A percentile compares a stretch with the other conserved stretches of the same genome.
Conservation (phyloP, 192 early-diverging fungal species). For the Backusella parvicylindrica region DNA sequence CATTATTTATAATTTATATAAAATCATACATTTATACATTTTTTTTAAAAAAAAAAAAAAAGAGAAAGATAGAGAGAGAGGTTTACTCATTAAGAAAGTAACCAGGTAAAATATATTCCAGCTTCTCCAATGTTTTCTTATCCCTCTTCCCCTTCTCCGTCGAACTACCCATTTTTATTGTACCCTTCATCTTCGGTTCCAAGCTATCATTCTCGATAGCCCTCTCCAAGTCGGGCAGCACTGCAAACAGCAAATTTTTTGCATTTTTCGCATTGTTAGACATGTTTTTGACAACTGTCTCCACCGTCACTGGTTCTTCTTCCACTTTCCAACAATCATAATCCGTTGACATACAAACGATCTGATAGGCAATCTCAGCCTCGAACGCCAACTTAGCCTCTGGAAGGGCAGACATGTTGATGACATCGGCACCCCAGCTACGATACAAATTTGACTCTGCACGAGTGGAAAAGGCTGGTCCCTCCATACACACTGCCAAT, state of each 20-base stretch:
- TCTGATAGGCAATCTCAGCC: conserved; percentile 97
- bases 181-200: conserved; percentile 66
- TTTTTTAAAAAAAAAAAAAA: background rate
- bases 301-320: conserved; percentile 82
- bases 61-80: background rate
- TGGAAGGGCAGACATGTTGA: conserved; percentile 98
- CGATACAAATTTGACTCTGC: conserved; percentile 98
- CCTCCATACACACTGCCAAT: conserved; percentile 96
- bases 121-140: conserved; percentile 62
- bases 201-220: conserved; percentile 52
- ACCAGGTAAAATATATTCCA: conserved; percentile 82
- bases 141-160: conserved; percentile 72
- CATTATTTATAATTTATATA: too few species aligned
- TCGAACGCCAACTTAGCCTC: conserved; percentile 98
- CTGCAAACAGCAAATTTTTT: conserved; percentile 67
- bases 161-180: conserved; percentile 81
- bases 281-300: conserved; percentile 85
- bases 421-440: conserved; percentile 85
- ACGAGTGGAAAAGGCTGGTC: conserved; percentile 95
- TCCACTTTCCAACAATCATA: conserved; percentile 89
- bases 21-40: background rate
- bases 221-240: conserved; percentile 75
- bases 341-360: conserved; percentile 99
- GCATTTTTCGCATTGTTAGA: conserved; percentile 81
- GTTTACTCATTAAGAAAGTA: conserved; percentile 59